These are phyloP conservation scores for Crinitomyces ghanaensis DNA, from an alignment of 805 yeast genomes.

Conservation along the genomic window DNA sequence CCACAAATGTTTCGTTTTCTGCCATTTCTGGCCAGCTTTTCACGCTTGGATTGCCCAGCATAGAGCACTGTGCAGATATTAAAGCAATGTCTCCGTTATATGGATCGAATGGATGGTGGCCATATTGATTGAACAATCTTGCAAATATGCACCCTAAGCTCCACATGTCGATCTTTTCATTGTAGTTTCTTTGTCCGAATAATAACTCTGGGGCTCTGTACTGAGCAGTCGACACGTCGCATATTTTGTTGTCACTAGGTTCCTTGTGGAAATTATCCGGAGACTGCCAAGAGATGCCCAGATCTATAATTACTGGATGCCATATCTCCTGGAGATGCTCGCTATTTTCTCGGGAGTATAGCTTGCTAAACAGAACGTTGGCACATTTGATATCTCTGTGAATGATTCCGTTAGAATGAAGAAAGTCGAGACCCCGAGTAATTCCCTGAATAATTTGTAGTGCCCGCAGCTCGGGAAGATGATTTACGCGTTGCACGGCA, in stretches of 20 bases:
- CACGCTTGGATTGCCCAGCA: slow-evolving; percentile 50
- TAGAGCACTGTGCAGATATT: slow-evolving; percentile 40
- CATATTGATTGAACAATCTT: slow-evolving; percentile 34
- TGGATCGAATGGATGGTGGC: slow-evolving; percentile 31
- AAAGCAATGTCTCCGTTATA: slow-evolving; percentile 46
- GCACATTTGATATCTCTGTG: slow-evolving; percentile 52
- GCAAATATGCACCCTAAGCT: slow-evolving; percentile 48
- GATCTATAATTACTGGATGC: slow-evolving; percentile 40
- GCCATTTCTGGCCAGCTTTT: slow-evolving; percentile 17
- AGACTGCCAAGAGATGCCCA: slow-evolving; percentile 50
- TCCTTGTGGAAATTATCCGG: slow-evolving; percentile 36
- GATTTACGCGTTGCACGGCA: slow-evolving; percentile 29
- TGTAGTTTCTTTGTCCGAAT: slow-evolving; percentile 31
- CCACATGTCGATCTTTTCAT: slow-evolving; percentile 38
- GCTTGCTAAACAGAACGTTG: slow-evolving; percentile 44
- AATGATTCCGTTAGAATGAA: slow-evolving; percentile 25
- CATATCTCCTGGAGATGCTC: too few relatives aligned
- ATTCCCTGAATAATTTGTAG: slow-evolving; percentile 15
- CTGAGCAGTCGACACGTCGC: slow-evolving; percentile 50
- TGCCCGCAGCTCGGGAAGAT: slow-evolving; percentile 29
- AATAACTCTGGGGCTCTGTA: slow-evolving; percentile 33
- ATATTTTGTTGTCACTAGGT: slow-evolving; percentile 23
- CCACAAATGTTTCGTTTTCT: slow-evolving; percentile 9
- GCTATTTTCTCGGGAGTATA: slow-evolving; percentile 20
- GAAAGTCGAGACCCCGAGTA: slow-evolving; percentile 16